Percentiles rank a stretch among this genome's conserved stretches.
phyloP scores from a whole-genome alignment of 1,139 yeast species.

The Candida albicans region DNA sequence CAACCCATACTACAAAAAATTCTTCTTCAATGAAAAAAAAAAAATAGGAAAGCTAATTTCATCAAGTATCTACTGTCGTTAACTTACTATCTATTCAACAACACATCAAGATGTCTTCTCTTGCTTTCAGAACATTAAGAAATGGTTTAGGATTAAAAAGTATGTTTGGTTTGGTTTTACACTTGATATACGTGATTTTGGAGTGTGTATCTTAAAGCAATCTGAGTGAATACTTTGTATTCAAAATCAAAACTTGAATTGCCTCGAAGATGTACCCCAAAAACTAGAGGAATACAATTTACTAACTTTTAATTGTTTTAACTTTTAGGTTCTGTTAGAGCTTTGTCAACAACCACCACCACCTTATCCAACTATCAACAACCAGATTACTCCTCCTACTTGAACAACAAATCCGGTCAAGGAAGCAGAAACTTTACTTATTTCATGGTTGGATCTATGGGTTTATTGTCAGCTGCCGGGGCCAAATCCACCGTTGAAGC shows the following conservation, averaged over 20 bases:
- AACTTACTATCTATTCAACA: conserved; percentile 5
- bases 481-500: conserved; percentile 98
- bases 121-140: conserved; percentile 57
- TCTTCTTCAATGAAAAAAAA: conserved; percentile 11
- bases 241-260: not conserved
- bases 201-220: no score
- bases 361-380: conserved; percentile 79
- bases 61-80: not conserved
- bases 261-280: not conserved
- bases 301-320: conserved; percentile 3
- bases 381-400: conserved; percentile 85
- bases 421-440: conserved; percentile 85
- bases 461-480: conserved; percentile 91
- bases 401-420: conserved; percentile 71
- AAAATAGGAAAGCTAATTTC: conserved; percentile 8
- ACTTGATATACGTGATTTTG: not conserved
- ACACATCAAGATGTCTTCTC: conserved; percentile 32
- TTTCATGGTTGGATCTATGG: conserved; percentile 97
- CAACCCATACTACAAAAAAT: not conserved
- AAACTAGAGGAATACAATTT: not conserved
- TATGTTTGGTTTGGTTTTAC: conserved; percentile 19
- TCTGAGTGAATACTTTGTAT: no score
- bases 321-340: conserved; percentile 30
- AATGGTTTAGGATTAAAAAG: conserved; percentile 47
- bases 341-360: conserved; percentile 48